Conservation (phyloP, 2,329 filamentous ascomycete genomes). For the Hypoxylon sp. region DNA sequence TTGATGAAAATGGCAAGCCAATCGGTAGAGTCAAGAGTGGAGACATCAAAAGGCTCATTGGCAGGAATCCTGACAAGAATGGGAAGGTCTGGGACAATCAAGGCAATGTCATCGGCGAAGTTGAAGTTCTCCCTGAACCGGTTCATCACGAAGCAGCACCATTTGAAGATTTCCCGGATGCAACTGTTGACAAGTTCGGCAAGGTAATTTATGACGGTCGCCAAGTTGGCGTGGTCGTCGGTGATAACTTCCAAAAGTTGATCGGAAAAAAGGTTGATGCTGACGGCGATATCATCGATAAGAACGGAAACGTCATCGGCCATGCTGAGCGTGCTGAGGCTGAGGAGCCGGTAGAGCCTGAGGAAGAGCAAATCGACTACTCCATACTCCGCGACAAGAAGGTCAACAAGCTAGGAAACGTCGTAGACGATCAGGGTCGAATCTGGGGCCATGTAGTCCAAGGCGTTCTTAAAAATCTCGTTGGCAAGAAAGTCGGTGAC, state of each 20-base stretch:
- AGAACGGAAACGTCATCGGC: constrained; percentile 56
- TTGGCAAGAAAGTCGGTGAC: constrained; percentile 75
- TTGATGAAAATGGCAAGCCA: constrained; percentile 61
- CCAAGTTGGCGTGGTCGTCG: constrained; percentile 57
- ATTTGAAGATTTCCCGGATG: constrained; percentile 57
- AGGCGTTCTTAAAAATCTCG: constrained; percentile 74
- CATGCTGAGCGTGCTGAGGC: constrained; percentile 55
- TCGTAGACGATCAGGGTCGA: constrained; percentile 67
- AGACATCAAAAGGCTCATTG: constrained; percentile 59
- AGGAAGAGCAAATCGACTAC: constrained; percentile 60
- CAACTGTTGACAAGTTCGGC: constrained; percentile 56
- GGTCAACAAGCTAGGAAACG: constrained; percentile 72
- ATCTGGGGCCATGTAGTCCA: constrained; percentile 74
- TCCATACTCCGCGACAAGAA: constrained; percentile 67
- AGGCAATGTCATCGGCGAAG: constrained; percentile 56
- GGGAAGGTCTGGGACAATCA: constrained; percentile 59
- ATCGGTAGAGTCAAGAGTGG: constrained; percentile 61
- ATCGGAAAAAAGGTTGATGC: constrained; percentile 57
- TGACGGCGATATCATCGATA: constrained; percentile 57
- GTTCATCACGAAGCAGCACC: constrained; percentile 54
- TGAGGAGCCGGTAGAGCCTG: constrained; percentile 54
- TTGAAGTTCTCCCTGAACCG: constrained; percentile 59
- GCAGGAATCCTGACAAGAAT: constrained; percentile 60
- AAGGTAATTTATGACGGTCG: constrained; percentile 57
- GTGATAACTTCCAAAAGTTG: constrained; percentile 56